A percentile compares a stretch with the other conserved stretches of the same genome.
These are phyloP conservation scores for Phaeophleospora eucalypticola DNA, from an alignment of 2,329 filamentous ascomycete species.

Conservation along the genomic window DNA sequence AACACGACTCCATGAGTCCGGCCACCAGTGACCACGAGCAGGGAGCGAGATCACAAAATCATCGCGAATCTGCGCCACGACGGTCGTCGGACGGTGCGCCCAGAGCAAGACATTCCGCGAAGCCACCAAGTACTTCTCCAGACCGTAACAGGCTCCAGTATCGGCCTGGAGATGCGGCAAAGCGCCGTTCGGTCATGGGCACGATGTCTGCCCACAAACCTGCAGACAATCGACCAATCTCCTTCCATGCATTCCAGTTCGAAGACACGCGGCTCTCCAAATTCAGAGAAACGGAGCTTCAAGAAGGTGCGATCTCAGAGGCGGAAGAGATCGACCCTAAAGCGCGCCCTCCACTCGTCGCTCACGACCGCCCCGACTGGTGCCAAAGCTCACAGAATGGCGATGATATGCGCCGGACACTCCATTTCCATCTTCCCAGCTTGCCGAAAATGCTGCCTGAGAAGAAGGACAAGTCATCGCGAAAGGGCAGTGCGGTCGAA, in stretches of 20 bases:
- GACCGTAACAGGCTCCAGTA: slow-evolving; percentile 6
- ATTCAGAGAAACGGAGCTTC: slow-evolving; percentile 3
- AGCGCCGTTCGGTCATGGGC: too few species aligned
- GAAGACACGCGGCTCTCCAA: background rate
- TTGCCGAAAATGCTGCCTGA: background rate
- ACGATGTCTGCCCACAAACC: background rate
- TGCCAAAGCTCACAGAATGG: slow-evolving; percentile 20
- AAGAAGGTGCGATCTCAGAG: slow-evolving; percentile 3
- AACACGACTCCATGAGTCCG: slow-evolving; percentile 9
- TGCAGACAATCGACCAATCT: slow-evolving; percentile 1
- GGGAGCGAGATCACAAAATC: background rate
- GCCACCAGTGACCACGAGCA: background rate
- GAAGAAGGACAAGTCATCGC: slow-evolving; percentile 1
- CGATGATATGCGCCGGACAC: slow-evolving; percentile 7
- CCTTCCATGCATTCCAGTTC: background rate
- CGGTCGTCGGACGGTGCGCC: background rate
- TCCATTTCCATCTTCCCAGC: slow-evolving; percentile 3
- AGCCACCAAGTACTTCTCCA: background rate
- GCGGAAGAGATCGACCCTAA: background rate
- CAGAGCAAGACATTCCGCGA: background rate
- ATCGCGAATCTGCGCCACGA: background rate
- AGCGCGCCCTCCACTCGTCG: slow-evolving; percentile 8
- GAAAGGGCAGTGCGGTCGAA: background rate
- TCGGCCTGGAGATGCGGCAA: slow-evolving; percentile 18
- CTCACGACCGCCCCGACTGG: slow-evolving; percentile 24